Base-by-base conservation (phyloP, 148 eudicot species). In the Pouteria glomerata region DNA sequence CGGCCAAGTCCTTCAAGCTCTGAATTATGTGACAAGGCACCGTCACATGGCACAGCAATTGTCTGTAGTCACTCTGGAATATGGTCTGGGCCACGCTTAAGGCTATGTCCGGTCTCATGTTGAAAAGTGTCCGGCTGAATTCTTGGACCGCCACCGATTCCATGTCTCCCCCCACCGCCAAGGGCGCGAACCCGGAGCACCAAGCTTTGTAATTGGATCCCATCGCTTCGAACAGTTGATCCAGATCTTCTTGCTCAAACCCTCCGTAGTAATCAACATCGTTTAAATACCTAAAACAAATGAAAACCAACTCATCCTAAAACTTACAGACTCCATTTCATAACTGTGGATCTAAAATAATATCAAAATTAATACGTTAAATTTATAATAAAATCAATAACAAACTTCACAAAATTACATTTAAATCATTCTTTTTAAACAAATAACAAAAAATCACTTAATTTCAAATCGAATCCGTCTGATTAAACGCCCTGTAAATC, bases 31-130 rank as follows among this genome's bases (percentile, higher is more conserved):
- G 98, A 70, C 97, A 90, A 0, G 98, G 93, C 3, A 83, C 84
- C 0, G 85, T 80, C 2, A 93, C 89, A 19, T 84, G 97, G 60
- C 85, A 39, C 29, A 93, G 72, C 1, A 89, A 39, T 66, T 84
- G 82, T 61, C 98, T 83, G 8, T 82, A 58, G 57, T 93, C 98
- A 33, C 90, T 82, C 21, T 84, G 85, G 74, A 93, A 93, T 37
- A 93, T 90, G 55, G 83, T 89, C 55, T 81, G 90, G 0, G 86
- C 80, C 0, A 93, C 85, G 24, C 89, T 85, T 13, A 93, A 45
- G 41, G 97, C 96, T 1, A 93, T 93, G 69, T 93, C 98, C 0
- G 98, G 98, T 37, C 98, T 83, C 96, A 92, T 92, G 74, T 90
- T 93, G 86, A 93, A 93, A 31, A 93, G 57, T 8, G 97, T 93